phyloP scores from a whole-genome alignment of 495 filamentous ascomycete species.

The Mytilinidion resinicola region DNA sequence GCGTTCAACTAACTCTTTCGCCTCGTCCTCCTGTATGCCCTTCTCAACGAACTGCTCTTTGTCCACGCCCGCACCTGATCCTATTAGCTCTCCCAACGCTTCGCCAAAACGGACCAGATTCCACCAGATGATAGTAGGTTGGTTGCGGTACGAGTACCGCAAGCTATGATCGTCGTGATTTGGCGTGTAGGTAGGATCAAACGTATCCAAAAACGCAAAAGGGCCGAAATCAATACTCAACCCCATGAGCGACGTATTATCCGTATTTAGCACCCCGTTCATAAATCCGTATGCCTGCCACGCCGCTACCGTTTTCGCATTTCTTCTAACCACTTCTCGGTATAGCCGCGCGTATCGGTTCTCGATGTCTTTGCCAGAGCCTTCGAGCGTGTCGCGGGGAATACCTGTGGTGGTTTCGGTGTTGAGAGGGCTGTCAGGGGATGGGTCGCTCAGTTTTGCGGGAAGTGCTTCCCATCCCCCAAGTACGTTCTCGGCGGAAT shows the following conservation, averaged over 20 bases:
- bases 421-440: constrained; percentile 29
- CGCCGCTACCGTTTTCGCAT: constrained; percentile 80
- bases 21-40: constrained; percentile 62
- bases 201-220: constrained; percentile 93
- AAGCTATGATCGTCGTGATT: constrained; percentile 91
- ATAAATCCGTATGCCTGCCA: constrained; percentile 99
- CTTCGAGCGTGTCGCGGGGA: constrained; percentile 49
- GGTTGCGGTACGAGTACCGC: constrained; percentile 87
- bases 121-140: constrained; percentile 97
- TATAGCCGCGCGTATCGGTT: constrained; percentile 86
- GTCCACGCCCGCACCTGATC: constrained; percentile 62
- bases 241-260: constrained; percentile 89
- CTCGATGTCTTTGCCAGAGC: constrained; percentile 55
- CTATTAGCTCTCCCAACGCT: constrained; percentile 81
- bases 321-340: constrained; percentile 76
- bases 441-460: constrained; percentile 42
- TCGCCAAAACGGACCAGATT: constrained; percentile 91
- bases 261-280: constrained; percentile 94
- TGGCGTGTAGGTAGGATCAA: constrained; percentile 89
- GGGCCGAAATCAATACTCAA: constrained; percentile 90
- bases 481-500: constrained; percentile 79
- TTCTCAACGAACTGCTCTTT: constrained; percentile 59
- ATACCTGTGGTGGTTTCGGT: constrained; percentile 39
- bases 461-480: constrained; percentile 77
- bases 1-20: constrained; percentile 62